Conservation (phyloP, 2,329 filamentous ascomycete species). For the Pseudopyricularia javanii region DNA sequence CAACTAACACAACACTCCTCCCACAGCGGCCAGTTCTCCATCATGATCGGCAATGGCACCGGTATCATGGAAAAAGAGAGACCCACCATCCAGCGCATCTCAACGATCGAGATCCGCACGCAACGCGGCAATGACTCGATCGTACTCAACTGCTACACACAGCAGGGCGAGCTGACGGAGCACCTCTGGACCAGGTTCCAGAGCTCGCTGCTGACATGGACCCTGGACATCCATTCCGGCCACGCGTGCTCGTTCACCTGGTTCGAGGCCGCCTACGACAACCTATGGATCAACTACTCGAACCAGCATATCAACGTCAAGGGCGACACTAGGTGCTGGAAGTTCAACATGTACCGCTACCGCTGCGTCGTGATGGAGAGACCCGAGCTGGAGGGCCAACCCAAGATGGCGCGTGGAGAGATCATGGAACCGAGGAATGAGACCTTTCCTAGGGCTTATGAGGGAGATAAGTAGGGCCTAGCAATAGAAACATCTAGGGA, state of each 20-base stretch:
- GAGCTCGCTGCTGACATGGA: neutral
- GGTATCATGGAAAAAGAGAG: slow-evolving; percentile 57
- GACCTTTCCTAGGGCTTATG: too few relatives aligned
- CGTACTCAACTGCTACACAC: neutral
- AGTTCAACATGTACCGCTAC: neutral
- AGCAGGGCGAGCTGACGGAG: neutral
- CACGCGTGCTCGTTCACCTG: neutral
- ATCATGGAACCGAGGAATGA: too few relatives aligned
- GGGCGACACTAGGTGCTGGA: neutral
- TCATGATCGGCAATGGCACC: slow-evolving; percentile 72
- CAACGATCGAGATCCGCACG: neutral
- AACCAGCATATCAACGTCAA: neutral
- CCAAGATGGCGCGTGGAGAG: too few relatives aligned
- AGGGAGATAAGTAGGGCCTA: too few relatives aligned
- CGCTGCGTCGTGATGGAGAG: neutral
- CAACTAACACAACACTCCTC: neutral
- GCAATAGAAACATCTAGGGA: too few relatives aligned
- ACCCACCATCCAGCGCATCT: neutral
- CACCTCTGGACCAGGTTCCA: neutral
- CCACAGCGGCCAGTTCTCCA: slow-evolving; percentile 49
- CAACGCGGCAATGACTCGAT: neutral
- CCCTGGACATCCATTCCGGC: neutral
- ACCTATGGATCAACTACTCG: neutral
- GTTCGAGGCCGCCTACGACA: neutral
- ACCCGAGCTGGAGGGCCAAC: neutral